These are phyloP conservation scores for Akanthomyces muscarius DNA, from an alignment of 2,329 filamentous ascomycete genomes.

Conservation along the genomic window DNA sequence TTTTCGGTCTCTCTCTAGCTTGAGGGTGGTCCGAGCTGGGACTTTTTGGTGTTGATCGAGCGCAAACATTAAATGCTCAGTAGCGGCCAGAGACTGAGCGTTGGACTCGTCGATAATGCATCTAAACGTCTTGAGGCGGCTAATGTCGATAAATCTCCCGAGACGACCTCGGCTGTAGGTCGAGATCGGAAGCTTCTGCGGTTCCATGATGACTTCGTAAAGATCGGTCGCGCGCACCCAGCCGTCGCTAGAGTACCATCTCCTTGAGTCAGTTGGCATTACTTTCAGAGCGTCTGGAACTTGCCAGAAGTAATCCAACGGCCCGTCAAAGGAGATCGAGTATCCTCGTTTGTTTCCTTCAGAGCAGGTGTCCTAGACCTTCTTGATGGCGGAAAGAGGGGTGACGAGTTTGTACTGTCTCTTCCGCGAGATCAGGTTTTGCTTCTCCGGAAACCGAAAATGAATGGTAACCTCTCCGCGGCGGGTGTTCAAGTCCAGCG, in stretches of 20 bases:
- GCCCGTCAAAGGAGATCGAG: slow-evolving; percentile 39
- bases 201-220: slow-evolving; percentile 30
- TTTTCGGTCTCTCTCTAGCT: slow-evolving; percentile 26
- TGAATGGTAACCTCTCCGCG: slow-evolving; percentile 27
- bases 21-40: slow-evolving; percentile 2
- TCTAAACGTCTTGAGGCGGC: slow-evolving; percentile 54
- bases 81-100: slow-evolving; percentile 28
- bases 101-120: slow-evolving; percentile 36
- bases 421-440: slow-evolving; percentile 16
- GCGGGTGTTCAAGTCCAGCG: slow-evolving; percentile 27
- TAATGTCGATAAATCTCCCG: slow-evolving; percentile 44
- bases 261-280: slow-evolving; percentile 28
- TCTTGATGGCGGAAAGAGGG: slow-evolving; percentile 43
- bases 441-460: slow-evolving; percentile 27
- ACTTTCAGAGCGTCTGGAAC: slow-evolving; percentile 29
- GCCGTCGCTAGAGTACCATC: slow-evolving; percentile 39
- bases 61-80: slow-evolving; percentile 44
- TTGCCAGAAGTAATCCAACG: slow-evolving; percentile 46
- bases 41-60: slow-evolving; percentile 49
- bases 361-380: slow-evolving; percentile 32
- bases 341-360: slow-evolving; percentile 27
- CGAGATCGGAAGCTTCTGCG: slow-evolving; percentile 34
- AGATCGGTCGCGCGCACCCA: slow-evolving; percentile 51
- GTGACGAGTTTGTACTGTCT: slow-evolving; percentile 40
- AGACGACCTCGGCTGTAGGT: slow-evolving; percentile 35